These are phyloP conservation scores for Thalia dealbata DNA, from an alignment of 176 grass and related monocot species.

Conservation along the genomic window DNA sequence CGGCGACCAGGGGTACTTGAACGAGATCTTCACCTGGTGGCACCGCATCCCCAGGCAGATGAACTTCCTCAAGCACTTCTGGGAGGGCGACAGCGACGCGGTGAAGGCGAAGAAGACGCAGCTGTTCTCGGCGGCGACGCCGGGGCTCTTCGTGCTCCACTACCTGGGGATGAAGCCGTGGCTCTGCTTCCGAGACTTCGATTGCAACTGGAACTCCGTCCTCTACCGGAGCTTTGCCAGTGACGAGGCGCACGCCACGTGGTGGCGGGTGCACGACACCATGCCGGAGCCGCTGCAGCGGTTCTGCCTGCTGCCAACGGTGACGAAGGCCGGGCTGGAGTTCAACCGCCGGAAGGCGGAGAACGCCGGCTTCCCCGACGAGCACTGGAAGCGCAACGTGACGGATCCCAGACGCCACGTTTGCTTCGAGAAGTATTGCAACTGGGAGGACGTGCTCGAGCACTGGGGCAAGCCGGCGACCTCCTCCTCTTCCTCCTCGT, in stretches of 20 bases:
- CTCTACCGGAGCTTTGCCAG: conserved; percentile 69
- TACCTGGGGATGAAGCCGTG: conserved; percentile 73
- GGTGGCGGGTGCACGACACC: conserved; percentile 76
- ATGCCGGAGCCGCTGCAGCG: conserved; percentile 70
- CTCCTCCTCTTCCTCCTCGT: not conserved
- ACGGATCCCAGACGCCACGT: conserved; percentile 53
- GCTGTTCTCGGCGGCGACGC: conserved; percentile 60
- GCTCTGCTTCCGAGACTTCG: conserved; percentile 87
- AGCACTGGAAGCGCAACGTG: conserved; percentile 62
- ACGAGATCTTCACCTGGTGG: conserved; percentile 98
- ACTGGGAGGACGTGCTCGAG: conserved; percentile 91
- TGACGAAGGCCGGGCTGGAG: conserved; percentile 76
- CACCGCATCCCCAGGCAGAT: conserved; percentile 78
- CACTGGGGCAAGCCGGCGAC: conserved; percentile 53
- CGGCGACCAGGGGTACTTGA: conserved; percentile 84
- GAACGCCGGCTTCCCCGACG: conserved; percentile 69
- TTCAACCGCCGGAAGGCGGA: conserved; percentile 68
- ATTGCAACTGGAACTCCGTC: conserved; percentile 85
- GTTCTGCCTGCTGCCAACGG: conserved; percentile 68
- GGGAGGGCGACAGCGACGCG: conserved; percentile 76
- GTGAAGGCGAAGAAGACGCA: conserved; percentile 69
- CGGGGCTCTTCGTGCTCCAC: conserved; percentile 69
- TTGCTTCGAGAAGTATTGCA: conserved; percentile 86
- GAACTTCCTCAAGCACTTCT: conserved; percentile 98
- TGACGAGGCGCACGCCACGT: conserved; percentile 55